Evolutionary conservation across 208 protist genomes (phyloP).

Genomic region (Strigomonas galati): DNA sequence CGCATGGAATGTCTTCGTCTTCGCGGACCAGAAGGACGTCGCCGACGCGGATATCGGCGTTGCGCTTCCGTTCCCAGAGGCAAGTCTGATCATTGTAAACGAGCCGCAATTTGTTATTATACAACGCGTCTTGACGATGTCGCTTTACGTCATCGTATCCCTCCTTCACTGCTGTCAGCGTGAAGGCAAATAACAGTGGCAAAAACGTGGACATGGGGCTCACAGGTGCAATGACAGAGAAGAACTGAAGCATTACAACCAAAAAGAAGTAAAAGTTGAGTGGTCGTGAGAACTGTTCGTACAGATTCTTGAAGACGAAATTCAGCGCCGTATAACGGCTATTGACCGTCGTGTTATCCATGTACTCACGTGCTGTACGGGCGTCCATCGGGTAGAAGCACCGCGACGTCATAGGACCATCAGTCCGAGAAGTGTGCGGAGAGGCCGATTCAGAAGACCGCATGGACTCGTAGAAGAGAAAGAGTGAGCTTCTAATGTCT

Average conservation of each 20-base stretch:
- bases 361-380: background rate
- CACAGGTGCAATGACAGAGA: constrained; percentile 89
- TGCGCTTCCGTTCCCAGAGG: constrained; percentile 35
- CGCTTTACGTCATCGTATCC: constrained; percentile 94
- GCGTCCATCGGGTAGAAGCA: background rate
- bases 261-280: constrained; percentile 97
- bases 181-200: constrained; percentile 92
- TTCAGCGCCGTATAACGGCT: constrained; percentile 93
- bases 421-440: no score
- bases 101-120: constrained; percentile 62
- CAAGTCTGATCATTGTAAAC: constrained; percentile 28
- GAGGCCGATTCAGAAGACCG: background rate
- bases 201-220: constrained; percentile 90
- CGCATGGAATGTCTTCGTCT: constrained; percentile 89
- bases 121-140: constrained; percentile 61
- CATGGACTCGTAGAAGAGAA: background rate
- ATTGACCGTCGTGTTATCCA: constrained; percentile 86
- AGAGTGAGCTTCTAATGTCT: background rate
- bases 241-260: constrained; percentile 91
- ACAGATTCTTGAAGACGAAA: constrained; percentile 96
- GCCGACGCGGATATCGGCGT: constrained; percentile 68
- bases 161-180: constrained; percentile 92
- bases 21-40: constrained; percentile 76
- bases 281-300: constrained; percentile 94
- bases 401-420: background rate